A percentile compares a stretch with the other conserved stretches of the same genome.
These are phyloP conservation scores for Aspergillus flavus DNA, from an alignment of 2,329 filamentous ascomycete genomes.

Conservation along the genomic window DNA sequence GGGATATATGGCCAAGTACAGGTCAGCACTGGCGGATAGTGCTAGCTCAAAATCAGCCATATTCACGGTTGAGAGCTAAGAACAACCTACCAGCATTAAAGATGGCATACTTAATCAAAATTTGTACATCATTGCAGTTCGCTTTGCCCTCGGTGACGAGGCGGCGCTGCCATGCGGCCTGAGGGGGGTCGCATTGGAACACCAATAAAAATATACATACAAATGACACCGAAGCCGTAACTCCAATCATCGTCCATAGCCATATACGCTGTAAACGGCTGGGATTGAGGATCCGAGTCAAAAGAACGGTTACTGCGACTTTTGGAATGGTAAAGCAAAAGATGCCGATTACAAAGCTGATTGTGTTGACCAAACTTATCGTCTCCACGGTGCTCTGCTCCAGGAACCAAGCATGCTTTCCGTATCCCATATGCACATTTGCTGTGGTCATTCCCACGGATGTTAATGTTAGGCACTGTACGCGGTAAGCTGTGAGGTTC, in stretches of 20 bases:
- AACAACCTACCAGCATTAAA: conserved; percentile 41
- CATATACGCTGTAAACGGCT: conserved; percentile 16
- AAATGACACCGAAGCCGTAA: conserved; percentile 34
- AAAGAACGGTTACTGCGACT: conserved; percentile 30
- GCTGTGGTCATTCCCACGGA: conserved; percentile 33
- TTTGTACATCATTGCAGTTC: conserved; percentile 38
- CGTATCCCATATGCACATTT: conserved; percentile 43
- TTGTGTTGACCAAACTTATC: conserved; percentile 28
- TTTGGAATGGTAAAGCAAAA: conserved; percentile 34
- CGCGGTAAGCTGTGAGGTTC: neutral
- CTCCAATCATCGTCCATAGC: conserved; percentile 32
- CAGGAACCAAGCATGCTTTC: conserved; percentile 42
- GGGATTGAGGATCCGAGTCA: conserved; percentile 33
- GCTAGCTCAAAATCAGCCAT: conserved; percentile 16
- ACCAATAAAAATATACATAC: conserved; percentile 46
- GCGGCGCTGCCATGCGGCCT: conserved; percentile 43
- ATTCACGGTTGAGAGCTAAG: too few relatives aligned
- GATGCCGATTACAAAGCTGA: conserved; percentile 33
- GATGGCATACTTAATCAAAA: conserved; percentile 45
- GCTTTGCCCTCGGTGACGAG: conserved; percentile 31
- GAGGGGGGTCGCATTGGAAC: conserved; percentile 45
- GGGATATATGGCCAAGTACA: conserved; percentile 39
- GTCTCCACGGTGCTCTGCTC: conserved; percentile 28
- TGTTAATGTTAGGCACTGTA: conserved; percentile 16
- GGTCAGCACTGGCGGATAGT: conserved; percentile 34